Base-by-base conservation (phyloP, 139 green algal species). In the Chlamydomonas schloesseri region DNA sequence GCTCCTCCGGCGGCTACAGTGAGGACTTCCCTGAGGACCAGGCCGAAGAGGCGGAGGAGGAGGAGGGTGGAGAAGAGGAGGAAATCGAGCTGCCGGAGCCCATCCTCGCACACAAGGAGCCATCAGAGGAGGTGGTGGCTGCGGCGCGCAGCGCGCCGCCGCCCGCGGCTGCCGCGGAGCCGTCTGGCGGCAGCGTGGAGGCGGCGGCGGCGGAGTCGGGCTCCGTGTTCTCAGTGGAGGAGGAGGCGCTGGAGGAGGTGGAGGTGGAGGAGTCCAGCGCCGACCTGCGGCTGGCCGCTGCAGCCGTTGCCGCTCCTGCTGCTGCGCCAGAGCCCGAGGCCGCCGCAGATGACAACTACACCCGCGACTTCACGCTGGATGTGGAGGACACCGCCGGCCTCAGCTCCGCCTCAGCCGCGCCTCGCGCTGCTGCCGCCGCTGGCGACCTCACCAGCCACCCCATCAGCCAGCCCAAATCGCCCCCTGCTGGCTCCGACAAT, bases 401-500 rank as follows among this genome's bases (percentile, higher is more conserved):
- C 42, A 50, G 42, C 42, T 50, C 42, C 42, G 42, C 42, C 42
- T 50, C 42, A 50, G 42, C 42, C 42, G 42, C 42, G 42, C 42
- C 42, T 8, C 42, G 42, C 8, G 42, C n/a, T 15, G n/a, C n/a
- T 57, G 29, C 62, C 62, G 73, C 21, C 53, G 73, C 4, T 4
- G 33, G 17, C 37, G n/a, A 69, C 34, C 17, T 31, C 36, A n/a
- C 11, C 17, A 84, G 77, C 64, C 77, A 84, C n/a, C 77, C 77
- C 42, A 84, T 84, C 77, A 84, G 77, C 64, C 77, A 84, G 77
- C 64, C 77, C 15, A 29, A 65, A 0, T 67, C 64, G 4, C 76
- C 76, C 26, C 60, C 76, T 17, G 55, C 33, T 24, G 21, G 28
- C 75, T 82, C 75, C 21, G 53, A 70, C 23, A 57, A 71, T 24